Evolutionary conservation across 306 rosid species (phyloP), one percentile per base, ranked within the genome.

Genomic region (Inga laurina): DNA sequence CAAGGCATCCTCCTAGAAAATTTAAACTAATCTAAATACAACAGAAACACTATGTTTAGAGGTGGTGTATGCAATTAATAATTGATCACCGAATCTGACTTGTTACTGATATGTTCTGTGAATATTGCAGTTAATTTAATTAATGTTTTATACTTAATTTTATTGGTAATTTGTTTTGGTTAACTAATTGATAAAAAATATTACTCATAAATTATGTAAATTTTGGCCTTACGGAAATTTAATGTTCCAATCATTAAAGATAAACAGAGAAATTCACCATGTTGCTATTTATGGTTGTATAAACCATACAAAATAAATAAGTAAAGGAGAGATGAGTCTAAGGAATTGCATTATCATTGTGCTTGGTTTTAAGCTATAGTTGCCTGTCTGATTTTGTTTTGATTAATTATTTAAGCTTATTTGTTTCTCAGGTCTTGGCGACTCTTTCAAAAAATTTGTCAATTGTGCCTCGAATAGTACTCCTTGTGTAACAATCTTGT

Each of bases 361-460:
- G 66, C 45, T 79, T 45, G 7, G 44, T 13, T 79, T 46, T 19
- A 59, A 59, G 32, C 30, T 59, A 75, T 44, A 75, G 67, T 71
- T 71, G 14, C 77, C 82, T 41, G 37, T 57, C 27, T 75, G 67
- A 80, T 54, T 21, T 41, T 22, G 27, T 14, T 72, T 72, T 15
- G 51, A 79, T 78, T 78, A 78, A 82, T 72, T 82, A 82, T 81
- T 79, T 81, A 68, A 76, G 34, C 83, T 81, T 41, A 77, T 81
- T 69, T 87, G 61, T 82, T 86, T 82, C 79, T 77, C 92, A 96
- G 99, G 88, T 90, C 88, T 96, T 41, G 87, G 83, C 76, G 83
- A 83, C 67, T 71, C 81, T 61, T 96, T 93, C 88, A 84, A 77
- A 75, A 77, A 27, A 10, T 96, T 84, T 84, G 82, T 85, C 81